These are phyloP conservation scores for Beauveria pseudobassiana DNA, from an alignment of 2,329 filamentous ascomycete species.

Conservation along the genomic window DNA sequence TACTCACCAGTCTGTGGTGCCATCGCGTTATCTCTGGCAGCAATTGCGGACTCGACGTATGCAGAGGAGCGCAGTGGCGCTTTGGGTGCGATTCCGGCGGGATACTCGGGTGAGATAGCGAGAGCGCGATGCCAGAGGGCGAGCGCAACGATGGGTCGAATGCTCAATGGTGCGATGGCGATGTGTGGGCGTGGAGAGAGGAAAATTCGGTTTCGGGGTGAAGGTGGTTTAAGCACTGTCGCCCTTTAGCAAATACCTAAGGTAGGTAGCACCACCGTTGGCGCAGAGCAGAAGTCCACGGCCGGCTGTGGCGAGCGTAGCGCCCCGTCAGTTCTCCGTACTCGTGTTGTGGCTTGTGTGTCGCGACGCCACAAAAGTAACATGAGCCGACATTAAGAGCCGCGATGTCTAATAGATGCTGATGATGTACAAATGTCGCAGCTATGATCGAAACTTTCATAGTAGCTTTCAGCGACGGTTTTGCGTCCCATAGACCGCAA, in stretches of 20 bases:
- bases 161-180: background rate
- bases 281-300: background rate
- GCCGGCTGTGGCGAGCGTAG: background rate
- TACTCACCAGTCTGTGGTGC: slow-evolving; percentile 16
- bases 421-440: no score
- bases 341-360: background rate
- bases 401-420: no score
- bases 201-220: slow-evolving; percentile 4
- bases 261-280: background rate
- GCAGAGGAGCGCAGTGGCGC: background rate
- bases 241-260: background rate
- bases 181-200: slow-evolving; percentile 4
- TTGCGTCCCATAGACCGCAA: no score
- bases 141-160: background rate
- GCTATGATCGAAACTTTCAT: no score
- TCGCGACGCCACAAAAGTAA: background rate
- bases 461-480: no score
- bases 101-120: background rate
- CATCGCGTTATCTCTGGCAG: slow-evolving; percentile 10
- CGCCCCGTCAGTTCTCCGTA: background rate
- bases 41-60: background rate
- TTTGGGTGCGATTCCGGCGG: background rate
- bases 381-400: no score
- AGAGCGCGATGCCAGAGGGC: background rate
- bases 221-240: slow-evolving; percentile 1